Percentiles rank a stretch among this genome's conserved stretches.
Conservation (phyloP, 73 alveolate genomes). For the Durusdinium trenchii region DNA sequence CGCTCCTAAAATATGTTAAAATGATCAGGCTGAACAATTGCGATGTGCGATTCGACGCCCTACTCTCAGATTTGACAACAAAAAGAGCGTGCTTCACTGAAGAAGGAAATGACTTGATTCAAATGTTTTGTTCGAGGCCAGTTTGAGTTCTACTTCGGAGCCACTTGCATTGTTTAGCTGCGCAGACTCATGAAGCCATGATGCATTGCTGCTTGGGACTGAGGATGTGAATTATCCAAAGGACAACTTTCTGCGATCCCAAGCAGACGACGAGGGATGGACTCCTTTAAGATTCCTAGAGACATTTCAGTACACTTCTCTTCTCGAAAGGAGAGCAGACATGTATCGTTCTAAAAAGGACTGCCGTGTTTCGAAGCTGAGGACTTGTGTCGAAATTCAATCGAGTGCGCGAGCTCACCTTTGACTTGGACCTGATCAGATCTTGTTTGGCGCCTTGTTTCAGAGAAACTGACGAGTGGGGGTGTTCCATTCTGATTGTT, state of each 20-base stretch:
- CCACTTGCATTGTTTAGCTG: background rate
- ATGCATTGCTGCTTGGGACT: background rate
- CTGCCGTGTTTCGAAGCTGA: background rate
- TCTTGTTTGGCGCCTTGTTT: background rate
- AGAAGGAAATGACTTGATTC: background rate
- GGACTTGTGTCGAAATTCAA: slow-evolving; percentile 78
- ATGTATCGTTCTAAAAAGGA: background rate
- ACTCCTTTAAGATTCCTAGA: slow-evolving; percentile 30
- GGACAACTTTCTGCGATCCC: slow-evolving; percentile 74
- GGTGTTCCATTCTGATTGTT: background rate
- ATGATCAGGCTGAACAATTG: slow-evolving; percentile 27
- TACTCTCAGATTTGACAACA: background rate
- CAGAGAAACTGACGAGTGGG: background rate
- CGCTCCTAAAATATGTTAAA: too few relatives aligned
- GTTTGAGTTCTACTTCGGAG: slow-evolving; percentile 81
- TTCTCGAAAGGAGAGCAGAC: background rate
- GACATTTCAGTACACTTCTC: too few relatives aligned
- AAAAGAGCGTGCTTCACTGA: background rate
- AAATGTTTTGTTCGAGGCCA: slow-evolving; percentile 18
- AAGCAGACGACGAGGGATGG: slow-evolving; percentile 83
- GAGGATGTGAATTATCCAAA: slow-evolving; percentile 75
- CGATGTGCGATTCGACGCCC: slow-evolving; percentile 32
- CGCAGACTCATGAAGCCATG: background rate
- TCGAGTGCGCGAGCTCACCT: slow-evolving; percentile 78
- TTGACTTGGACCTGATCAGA: slow-evolving; percentile 49